Percentiles rank a stretch among this genome's conserved stretches.
phyloP scores from a whole-genome alignment of 495 filamentous ascomycete species.

The Hypoxylon cercidicola region DNA sequence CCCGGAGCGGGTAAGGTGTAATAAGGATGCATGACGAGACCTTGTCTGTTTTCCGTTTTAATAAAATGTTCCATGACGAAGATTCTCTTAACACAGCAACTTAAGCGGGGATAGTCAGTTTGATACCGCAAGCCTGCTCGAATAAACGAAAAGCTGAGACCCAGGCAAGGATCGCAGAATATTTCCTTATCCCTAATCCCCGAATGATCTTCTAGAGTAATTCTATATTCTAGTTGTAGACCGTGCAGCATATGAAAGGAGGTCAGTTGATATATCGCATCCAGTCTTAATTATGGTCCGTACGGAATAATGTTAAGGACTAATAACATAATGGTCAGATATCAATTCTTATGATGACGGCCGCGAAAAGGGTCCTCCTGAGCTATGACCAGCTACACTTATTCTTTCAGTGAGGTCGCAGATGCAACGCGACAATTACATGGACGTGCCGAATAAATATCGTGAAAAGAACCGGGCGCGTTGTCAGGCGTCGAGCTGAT shows the following conservation, averaged over 20 bases:
- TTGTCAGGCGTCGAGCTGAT: constrained; percentile 15
- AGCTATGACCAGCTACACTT: not conserved
- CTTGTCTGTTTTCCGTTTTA: constrained; percentile 20
- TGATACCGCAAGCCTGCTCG: constrained; percentile 10
- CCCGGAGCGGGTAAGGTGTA: constrained; percentile 14
- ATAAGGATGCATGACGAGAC: constrained; percentile 21
- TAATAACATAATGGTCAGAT: constrained; percentile 1
- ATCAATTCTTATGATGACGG: constrained; percentile 11
- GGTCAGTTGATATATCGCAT: too few species aligned
- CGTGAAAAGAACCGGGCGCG: constrained; percentile 1
- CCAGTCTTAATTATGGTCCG: not conserved
- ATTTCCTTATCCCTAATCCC: constrained; percentile 18
- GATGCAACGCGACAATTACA: constrained; percentile 23
- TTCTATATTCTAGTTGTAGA: not conserved
- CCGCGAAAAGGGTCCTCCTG: not conserved
- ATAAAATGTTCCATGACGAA: constrained; percentile 9
- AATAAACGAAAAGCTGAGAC: constrained; percentile 12
- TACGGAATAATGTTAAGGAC: not conserved
- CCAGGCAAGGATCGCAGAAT: constrained; percentile 20
- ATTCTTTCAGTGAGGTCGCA: constrained; percentile 5
- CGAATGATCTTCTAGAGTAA: constrained; percentile 25
- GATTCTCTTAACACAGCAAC: constrained; percentile 31
- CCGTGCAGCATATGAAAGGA: too few species aligned
- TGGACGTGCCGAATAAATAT: constrained; percentile 19
- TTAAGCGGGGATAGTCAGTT: constrained; percentile 36